Base-by-base conservation (phyloP, 1,139 yeast genomes). In the Candida tropicalis region DNA sequence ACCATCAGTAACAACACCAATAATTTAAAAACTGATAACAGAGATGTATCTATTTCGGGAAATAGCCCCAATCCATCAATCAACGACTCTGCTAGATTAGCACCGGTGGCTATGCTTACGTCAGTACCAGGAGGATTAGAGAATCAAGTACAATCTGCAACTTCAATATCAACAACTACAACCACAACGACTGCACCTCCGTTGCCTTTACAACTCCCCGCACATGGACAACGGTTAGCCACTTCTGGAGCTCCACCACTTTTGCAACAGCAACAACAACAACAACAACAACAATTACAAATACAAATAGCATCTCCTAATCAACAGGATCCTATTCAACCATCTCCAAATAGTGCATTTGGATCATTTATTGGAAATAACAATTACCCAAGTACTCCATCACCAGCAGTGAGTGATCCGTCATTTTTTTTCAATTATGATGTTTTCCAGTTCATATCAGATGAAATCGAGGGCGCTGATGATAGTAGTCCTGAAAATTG, bases 351-450 rank as follows among this genome's bases (percentile, higher is more conserved):
- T 12, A 31, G 23, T 8, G 25, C 28, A 12, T 35, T 42, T 22
- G 33, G 31, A 18, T 15, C 34, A 20, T 25, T 39, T n/a, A 37
- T 13, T 3, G 40, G 25, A 18, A 36, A 11, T 15, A 18, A 29
- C 18, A 12, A 40, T 10, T 41, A 42, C 15, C 39, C 47, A 6
- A 38, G 10, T 26, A 29, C 41, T 8, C 40, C 36, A 23, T 42
- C 24, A 10, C 38, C 31, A 33, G 43, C 52, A 22, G 41, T 50
- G 10, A 51, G 44, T 26, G 59, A 55, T 24, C 58, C 58, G 5
- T 49, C 59, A 1, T 51, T 51, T 34, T 51, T 55, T 33, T 41
- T 56, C 34, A 55, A 52, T 29, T 54, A 53, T 36, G 62, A 58
- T 32, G 54, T 51, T 12, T 51, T 51, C 38, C 55, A 50, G 36